Base-by-base conservation (phyloP, 495 filamentous ascomycete species). In the Talaromyces proteolyticus region DNA sequence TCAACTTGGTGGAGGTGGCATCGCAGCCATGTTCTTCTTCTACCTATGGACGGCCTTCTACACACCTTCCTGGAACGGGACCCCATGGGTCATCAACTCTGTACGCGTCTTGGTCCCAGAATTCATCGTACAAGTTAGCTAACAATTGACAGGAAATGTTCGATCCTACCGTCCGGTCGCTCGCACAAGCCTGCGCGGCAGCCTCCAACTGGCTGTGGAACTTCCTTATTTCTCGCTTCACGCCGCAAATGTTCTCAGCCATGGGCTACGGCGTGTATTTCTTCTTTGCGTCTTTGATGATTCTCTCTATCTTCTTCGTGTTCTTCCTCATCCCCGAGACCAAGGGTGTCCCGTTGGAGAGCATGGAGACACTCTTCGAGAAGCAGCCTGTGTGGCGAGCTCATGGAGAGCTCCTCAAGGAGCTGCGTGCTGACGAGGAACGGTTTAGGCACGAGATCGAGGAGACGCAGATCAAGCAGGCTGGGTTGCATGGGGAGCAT, bases 1-100 rank as follows among this genome's bases (percentile, higher is more conserved):
- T 4, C 44, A 60, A 4, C 64, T 86, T 47, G 66, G 68, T 5
- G 62, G 76, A 6, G 82, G 76, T 39, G 84, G 84, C 39, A 84
- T 86, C 46, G 79, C 79, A 0, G 85, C 85, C 29, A 79, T 89
- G 41, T 86, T 87, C 71, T 87, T 89, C 75, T 88, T 88, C 68
- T 89, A 88, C 57, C 75, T 89, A 14, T 88, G 85, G 83, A 88
- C 85, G 3, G 79, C 80, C 6, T 88, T 86, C 66, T 89, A 89
- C 58, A 86, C 85, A 5, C 80, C 86, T 0, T 80, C 81, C 3
- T 89, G 85, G 85, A 88, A 89, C 60, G 84, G 83, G 12, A 83
- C 80, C 4, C 81, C 81, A 0, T 85, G 81, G 81, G 80, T 84
- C 34, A 64, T 82, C 52, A 83, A 83, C 66, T 77, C 78, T 25